Percentiles rank a stretch among this genome's conserved stretches.
These are phyloP conservation scores for Sparassis latifolia DNA, from an alignment of 1,284 basidiomycete species.

Conservation along the genomic window DNA sequence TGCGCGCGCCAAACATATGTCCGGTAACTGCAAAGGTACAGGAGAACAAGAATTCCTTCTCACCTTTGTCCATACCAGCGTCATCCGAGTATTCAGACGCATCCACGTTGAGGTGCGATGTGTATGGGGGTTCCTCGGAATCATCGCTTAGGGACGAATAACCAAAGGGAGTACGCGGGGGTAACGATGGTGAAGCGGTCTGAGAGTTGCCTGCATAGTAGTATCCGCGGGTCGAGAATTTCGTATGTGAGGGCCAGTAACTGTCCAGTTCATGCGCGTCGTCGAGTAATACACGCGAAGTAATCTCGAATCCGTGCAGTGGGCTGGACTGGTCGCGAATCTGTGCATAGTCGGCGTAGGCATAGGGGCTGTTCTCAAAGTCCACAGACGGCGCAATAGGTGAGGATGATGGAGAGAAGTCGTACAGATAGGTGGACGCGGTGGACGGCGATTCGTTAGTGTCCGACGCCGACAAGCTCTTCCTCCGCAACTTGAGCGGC, in stretches of 20 bases:
- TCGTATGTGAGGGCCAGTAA: background rate
- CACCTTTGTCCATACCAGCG: slow-evolving; percentile 1
- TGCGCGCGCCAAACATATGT: too few relatives aligned
- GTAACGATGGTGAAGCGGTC: background rate
- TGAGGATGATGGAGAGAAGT: slow-evolving; percentile 8
- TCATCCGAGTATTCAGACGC: slow-evolving; percentile 2
- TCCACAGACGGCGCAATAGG: slow-evolving; percentile 7
- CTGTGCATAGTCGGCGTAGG: slow-evolving; percentile 1
- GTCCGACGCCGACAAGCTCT: slow-evolving; percentile 16
- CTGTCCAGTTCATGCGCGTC: background rate
- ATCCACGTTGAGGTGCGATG: slow-evolving; percentile 5
- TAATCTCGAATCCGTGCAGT: background rate
- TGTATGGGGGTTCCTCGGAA: slow-evolving; percentile 2
- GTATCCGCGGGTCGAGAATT: background rate
- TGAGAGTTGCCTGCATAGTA: background rate
- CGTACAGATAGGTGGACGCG: slow-evolving; percentile 3
- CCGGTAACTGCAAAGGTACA: too few relatives aligned
- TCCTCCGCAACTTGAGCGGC: slow-evolving; percentile 18
- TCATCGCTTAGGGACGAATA: slow-evolving; percentile 4
- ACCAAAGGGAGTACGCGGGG: background rate
- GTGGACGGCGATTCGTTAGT: slow-evolving; percentile 7
- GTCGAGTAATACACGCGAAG: background rate
- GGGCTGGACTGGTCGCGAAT: slow-evolving; percentile 8
- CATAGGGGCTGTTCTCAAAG: slow-evolving; percentile 7
- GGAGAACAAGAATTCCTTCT: background rate